Conservation (phyloP, 2,329 filamentous ascomycete species). For the Diplocarpon rosae region DNA sequence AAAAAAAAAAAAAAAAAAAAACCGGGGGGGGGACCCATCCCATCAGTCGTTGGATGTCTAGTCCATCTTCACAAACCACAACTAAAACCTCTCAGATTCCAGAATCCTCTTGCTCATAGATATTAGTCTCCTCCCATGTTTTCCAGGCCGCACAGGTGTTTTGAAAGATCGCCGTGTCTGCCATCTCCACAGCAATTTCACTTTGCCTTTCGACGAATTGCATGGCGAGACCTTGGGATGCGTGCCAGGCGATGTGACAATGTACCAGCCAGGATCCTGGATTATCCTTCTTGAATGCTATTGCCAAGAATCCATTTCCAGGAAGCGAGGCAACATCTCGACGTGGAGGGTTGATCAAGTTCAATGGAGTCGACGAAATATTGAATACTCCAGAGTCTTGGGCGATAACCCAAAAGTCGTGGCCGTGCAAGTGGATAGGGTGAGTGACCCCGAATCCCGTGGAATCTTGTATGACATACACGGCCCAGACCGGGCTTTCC, state of each 20-base stretch:
- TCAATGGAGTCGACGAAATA: constrained; percentile 21
- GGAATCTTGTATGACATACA: constrained; percentile 23
- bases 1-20: no score
- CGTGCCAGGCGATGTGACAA: constrained; percentile 39
- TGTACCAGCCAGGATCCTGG: constrained; percentile 27
- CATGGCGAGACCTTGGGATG: constrained; percentile 39
- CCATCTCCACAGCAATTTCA: constrained; percentile 15
- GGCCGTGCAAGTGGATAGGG: constrained; percentile 39
- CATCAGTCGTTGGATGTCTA: neutral
- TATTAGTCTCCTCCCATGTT: constrained; percentile 9
- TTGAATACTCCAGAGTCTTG: constrained; percentile 33
- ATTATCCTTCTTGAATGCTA: constrained; percentile 27
- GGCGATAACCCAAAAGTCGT: constrained; percentile 37
- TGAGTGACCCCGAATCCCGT: constrained; percentile 18
- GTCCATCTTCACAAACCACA: neutral
- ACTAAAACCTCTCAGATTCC: constrained; percentile 15
- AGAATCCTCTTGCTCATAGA: constrained; percentile 21
- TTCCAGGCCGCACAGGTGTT: constrained; percentile 20
- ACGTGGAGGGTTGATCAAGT: constrained; percentile 37
- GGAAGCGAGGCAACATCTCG: constrained; percentile 40
- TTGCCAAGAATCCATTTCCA: constrained; percentile 23
- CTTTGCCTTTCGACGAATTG: constrained; percentile 36
- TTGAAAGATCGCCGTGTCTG: constrained; percentile 9
- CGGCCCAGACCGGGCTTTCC: constrained; percentile 16
- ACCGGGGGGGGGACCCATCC: no score